Evolutionary conservation across 441 rosid genomes (phyloP), one percentile per base, ranked within the genome.

Genomic region (Omphalea diandra): DNA sequence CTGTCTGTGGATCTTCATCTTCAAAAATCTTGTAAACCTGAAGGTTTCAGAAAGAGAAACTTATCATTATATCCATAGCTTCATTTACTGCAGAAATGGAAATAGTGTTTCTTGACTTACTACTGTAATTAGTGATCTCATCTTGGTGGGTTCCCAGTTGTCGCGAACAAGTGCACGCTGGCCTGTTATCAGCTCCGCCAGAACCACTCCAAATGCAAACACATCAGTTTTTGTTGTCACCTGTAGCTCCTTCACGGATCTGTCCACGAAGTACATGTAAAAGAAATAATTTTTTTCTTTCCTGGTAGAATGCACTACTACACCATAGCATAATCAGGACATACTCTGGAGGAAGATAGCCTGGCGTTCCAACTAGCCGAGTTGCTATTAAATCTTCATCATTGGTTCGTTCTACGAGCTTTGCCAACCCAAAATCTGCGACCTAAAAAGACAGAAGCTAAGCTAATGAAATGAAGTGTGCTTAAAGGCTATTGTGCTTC

Each of bases 311-410:
- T 27, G 27, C 8, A 24, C 36, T 10, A n/a, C 7, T 4, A 49
- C 24, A 46, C 8, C 31, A 32, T 14, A 15, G 24, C 33, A 44
- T n/a, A 63, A 44, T 38, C n/a, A 32, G 40, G 46, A 62, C 78
- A 54, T 78, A 89, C 91, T 89, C 90, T 1, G 91, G 91, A 24
- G 91, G 88, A 50, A 85, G 87, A 65, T 89, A 89, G 70, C 91
- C 90, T 11, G 91, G 94, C 29, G 88, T 89, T 38, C 91, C 91
- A 8, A 89, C 91, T 11, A 89, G 77, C 50, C 77, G 70, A 0
- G 91, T 89, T 44, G 91, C 89, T 63, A 89, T 75, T 41, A 79
- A 70, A 10, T 87, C 90, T 18, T 87, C 88, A 5, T 85, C 83
- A 58, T 68, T 81, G 52, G 76, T 80, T 79, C 87, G 70, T 64